Percentiles rank a stretch among this genome's conserved stretches.
Conservation (phyloP, 495 filamentous ascomycete genomes). For the Usnea hakonensis region DNA sequence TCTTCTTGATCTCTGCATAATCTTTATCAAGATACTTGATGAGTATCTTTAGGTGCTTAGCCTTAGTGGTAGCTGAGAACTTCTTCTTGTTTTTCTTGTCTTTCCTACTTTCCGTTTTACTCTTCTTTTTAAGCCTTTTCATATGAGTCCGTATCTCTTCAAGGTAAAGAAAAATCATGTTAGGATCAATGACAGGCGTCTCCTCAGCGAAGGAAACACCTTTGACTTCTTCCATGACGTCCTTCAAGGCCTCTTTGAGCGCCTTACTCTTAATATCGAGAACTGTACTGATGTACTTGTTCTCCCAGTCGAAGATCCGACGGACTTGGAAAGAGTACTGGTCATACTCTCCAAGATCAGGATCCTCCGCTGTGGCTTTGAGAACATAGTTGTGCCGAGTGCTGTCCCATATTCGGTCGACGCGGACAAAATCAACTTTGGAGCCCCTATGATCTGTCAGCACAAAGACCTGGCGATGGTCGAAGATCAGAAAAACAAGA, state of each 20-base stretch:
- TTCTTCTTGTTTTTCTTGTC: slow-evolving; percentile 61
- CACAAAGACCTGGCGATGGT: neutral
- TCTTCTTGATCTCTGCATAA: slow-evolving; percentile 70
- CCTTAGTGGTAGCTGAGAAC: slow-evolving; percentile 47
- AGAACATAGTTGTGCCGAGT: slow-evolving; percentile 77
- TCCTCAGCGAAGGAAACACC: slow-evolving; percentile 76
- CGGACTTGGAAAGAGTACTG: slow-evolving; percentile 83
- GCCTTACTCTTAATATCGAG: slow-evolving; percentile 83
- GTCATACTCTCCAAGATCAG: slow-evolving; percentile 67
- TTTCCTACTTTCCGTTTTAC: slow-evolving; percentile 50
- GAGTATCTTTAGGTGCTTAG: slow-evolving; percentile 66
- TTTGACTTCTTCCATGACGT: slow-evolving; percentile 75
- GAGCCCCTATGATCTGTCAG: slow-evolving; percentile 42
- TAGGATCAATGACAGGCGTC: slow-evolving; percentile 71
- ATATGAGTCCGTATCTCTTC: slow-evolving; percentile 62
- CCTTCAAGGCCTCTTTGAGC: slow-evolving; percentile 62
- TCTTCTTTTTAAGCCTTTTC: slow-evolving; percentile 57
- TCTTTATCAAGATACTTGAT: slow-evolving; percentile 76
- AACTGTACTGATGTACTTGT: slow-evolving; percentile 69
- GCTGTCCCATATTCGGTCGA: slow-evolving; percentile 78
- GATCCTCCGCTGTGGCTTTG: slow-evolving; percentile 68
- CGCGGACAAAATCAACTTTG: slow-evolving; percentile 74
- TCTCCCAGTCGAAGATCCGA: slow-evolving; percentile 80
- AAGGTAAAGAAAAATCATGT: slow-evolving; percentile 81
- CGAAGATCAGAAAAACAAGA: neutral